Evolutionary conservation across 257 asterid species (phyloP), one percentile per base, ranked within the genome.

Genomic region (Eucommia ulmoides): DNA sequence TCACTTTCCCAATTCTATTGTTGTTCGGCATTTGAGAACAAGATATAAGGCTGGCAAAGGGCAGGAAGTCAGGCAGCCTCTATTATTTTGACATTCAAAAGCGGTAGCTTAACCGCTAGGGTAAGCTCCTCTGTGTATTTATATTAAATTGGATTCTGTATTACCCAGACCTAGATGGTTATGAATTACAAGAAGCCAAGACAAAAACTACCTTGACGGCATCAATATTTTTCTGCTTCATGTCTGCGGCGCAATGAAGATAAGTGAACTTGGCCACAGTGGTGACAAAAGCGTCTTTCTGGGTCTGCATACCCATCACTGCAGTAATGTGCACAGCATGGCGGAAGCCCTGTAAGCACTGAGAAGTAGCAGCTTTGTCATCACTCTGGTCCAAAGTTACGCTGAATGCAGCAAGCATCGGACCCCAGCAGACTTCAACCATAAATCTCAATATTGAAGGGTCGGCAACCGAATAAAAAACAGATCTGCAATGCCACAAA

Each of bases 361-460:
- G 93, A 52, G 79, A 65, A 64, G 98, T 91, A 62, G 94, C 84
- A 66, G 75, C 88, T 70, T 74, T 83, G 73, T 82, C 95, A 77
- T 91, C 95, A 70, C 88, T 91, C 81, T 91, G 98, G 74, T 81
- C 98, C 62, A 86, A 73, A 63, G 96, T 91, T 45, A 86, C 93
- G 59, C 98, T 91, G 72, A 86, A 91, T 21, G 98, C 98, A 65
- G 98, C 96, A 56, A 91, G 85, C 92, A 91, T 83, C 29, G 94
- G 98, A 35, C 96, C 98, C 96, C 98, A 91, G 72, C 94, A 86
- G 60, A 86, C 96, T 75, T 91, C 96, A 69, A 79, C 77, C 96
- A 89, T 89, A 76, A 89, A 89, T 74, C 93, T 74, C 78, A 89
- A 60, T 65, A 89, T 80, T 54, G 92, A 72, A 52, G 96, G 92